Conservation (phyloP, 345 rosid genomes). For the Eucalyptus urophylla region DNA sequence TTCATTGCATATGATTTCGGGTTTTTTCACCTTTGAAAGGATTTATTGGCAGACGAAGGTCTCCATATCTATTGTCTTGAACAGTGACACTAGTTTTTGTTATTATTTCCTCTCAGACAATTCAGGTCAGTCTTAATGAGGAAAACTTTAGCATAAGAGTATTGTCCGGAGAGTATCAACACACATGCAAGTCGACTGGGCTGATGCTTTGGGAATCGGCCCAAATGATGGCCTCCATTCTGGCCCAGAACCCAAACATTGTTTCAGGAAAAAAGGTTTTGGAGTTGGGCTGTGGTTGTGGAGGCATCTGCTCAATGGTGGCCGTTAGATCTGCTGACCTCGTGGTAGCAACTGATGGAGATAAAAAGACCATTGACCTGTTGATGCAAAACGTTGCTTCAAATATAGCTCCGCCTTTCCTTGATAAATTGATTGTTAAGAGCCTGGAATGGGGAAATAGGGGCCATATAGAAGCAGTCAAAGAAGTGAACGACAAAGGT, state of each 20-base stretch:
- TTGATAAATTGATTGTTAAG: conserved; percentile 27
- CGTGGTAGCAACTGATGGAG: conserved; percentile 79
- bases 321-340: conserved; percentile 48
- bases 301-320: conserved; percentile 87
- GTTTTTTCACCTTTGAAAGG: neutral
- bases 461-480: conserved; percentile 42
- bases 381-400: conserved; percentile 37
- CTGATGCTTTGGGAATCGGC: conserved; percentile 98
- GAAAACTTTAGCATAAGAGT: conserved; percentile 36
- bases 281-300: conserved; percentile 80
- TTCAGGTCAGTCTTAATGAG: conserved; percentile 29
- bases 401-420: conserved; percentile 30
- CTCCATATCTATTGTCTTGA: neutral
- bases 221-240: conserved; percentile 61
- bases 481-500: conserved; percentile 21
- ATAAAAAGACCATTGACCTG: conserved; percentile 43
- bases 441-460: conserved; percentile 72
- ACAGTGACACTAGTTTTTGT: neutral
- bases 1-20: neutral
- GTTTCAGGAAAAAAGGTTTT: conserved; percentile 58
- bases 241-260: conserved; percentile 60
- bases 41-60: neutral
- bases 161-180: conserved; percentile 73
- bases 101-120: conserved; percentile 17
- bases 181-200: conserved; percentile 87